These are phyloP conservation scores for Neonectria hederae DNA, from an alignment of 2,329 filamentous ascomycete species.

Conservation along the genomic window DNA sequence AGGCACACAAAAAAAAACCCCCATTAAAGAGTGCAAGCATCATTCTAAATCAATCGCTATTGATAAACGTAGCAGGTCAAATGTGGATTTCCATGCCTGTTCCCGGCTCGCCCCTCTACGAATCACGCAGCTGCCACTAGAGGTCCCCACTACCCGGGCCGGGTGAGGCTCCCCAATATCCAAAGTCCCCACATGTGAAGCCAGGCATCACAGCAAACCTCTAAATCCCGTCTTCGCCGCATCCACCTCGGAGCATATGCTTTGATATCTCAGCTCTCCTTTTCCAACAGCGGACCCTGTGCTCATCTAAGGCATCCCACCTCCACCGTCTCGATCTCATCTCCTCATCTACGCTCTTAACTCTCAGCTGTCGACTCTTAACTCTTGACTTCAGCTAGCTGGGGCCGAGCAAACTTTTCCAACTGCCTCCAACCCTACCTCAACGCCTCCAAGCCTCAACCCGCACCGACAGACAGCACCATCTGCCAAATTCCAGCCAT, in stretches of 20 bases:
- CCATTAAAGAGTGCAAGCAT: neutral
- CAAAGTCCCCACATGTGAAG: conserved; percentile 7
- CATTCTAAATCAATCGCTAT: neutral
- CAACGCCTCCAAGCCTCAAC: neutral
- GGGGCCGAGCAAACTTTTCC: neutral
- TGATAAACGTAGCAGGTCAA: neutral
- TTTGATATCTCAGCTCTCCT: neutral
- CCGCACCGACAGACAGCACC: neutral
- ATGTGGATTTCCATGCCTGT: neutral
- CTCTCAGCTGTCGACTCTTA: neutral
- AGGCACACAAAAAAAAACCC: neutral
- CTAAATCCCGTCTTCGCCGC: neutral
- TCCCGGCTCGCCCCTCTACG: neutral
- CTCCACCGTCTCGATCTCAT: neutral
- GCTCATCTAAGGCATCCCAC: neutral
- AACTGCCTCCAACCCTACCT: neutral
- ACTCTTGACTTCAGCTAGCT: neutral
- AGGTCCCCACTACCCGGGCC: conserved; percentile 17
- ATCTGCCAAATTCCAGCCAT: conserved; percentile 46
- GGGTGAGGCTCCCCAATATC: conserved; percentile 15
- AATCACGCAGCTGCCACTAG: conserved; percentile 1
- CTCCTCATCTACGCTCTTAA: neutral
- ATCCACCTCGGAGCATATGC: neutral
- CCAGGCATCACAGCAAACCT: conserved; percentile 14
- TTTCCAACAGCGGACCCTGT: neutral